A percentile compares a stretch with the other conserved stretches of the same genome.
Evolutionary conservation across 106 monocot genomes (phyloP).

Genomic region (Xerophyta viscosa): DNA sequence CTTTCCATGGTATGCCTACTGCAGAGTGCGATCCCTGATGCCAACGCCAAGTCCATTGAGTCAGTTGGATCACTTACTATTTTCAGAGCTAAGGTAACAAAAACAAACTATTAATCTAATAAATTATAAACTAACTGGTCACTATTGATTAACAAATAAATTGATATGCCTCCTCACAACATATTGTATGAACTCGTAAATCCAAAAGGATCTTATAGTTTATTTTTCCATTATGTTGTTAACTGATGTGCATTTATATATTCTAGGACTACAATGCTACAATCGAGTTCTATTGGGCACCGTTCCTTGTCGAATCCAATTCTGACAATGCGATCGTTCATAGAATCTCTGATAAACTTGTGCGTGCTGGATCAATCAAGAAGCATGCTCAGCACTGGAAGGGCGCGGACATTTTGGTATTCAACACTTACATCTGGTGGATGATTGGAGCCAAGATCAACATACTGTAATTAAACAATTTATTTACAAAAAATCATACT

Average conservation of each 20-base stretch:
- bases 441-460: slow-evolving; percentile 47
- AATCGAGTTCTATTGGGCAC: slow-evolving; percentile 59
- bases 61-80: not conserved
- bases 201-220: too few species aligned
- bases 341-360: slow-evolving; percentile 20
- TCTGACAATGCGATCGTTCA: slow-evolving; percentile 46
- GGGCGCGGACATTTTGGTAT: slow-evolving; percentile 39
- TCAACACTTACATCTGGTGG: slow-evolving; percentile 67
- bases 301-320: slow-evolving; percentile 57
- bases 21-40: not conserved
- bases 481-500: not conserved
- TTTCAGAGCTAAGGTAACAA: too few species aligned
- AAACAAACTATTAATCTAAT: too few species aligned
- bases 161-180: too few species aligned
- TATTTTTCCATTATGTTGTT: too few species aligned
- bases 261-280: slow-evolving; percentile 11
- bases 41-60: not conserved
- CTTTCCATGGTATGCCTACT: slow-evolving; percentile 5
- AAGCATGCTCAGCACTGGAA: slow-evolving; percentile 60
- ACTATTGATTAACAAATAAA: too few species aligned
- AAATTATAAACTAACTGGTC: too few species aligned
- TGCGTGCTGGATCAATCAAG: slow-evolving; percentile 26
- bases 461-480: slow-evolving; percentile 41
- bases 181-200: too few species aligned
- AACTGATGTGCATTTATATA: too few species aligned